phyloP scores from a whole-genome alignment of 2,329 filamentous ascomycete genomes.

The Berkeleyomyces basicola region DNA sequence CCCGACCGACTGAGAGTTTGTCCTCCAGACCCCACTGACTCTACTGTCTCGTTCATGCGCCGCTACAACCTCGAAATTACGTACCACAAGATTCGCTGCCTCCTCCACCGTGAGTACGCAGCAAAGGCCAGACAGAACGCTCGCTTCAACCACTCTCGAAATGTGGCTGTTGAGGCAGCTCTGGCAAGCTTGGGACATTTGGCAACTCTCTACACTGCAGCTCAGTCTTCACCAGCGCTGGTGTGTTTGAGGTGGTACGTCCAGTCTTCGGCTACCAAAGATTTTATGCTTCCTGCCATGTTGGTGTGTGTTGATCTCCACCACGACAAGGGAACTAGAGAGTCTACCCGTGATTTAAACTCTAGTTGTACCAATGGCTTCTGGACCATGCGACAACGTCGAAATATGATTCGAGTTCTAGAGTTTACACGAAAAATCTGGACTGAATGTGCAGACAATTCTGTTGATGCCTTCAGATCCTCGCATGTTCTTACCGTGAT shows the following conservation, averaged over 20 bases:
- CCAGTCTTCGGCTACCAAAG: slow-evolving; percentile 61
- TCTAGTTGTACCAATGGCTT: neutral
- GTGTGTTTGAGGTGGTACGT: slow-evolving; percentile 64
- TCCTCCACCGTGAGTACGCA: slow-evolving; percentile 79
- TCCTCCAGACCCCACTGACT: slow-evolving; percentile 60
- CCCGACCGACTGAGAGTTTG: slow-evolving; percentile 48
- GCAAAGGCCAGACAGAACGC: slow-evolving; percentile 60
- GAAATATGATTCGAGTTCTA: slow-evolving; percentile 61
- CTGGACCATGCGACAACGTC: slow-evolving; percentile 43
- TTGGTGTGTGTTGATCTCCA: slow-evolving; percentile 71
- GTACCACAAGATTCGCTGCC: slow-evolving; percentile 75
- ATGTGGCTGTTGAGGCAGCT: slow-evolving; percentile 71
- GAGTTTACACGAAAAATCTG: slow-evolving; percentile 63
- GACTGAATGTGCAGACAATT: slow-evolving; percentile 58
- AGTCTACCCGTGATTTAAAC: slow-evolving; percentile 25
- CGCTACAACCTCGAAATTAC: slow-evolving; percentile 71
- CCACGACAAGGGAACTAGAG: slow-evolving; percentile 23
- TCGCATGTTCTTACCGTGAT: slow-evolving; percentile 67
- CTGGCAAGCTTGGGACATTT: slow-evolving; percentile 68
- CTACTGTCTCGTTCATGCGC: slow-evolving; percentile 71
- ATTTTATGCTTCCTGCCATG: slow-evolving; percentile 76
- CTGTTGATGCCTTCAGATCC: slow-evolving; percentile 83
- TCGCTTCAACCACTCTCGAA: slow-evolving; percentile 69
- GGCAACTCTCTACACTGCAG: slow-evolving; percentile 57
- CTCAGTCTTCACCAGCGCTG: slow-evolving; percentile 53